phyloP scores from a whole-genome alignment of 805 yeast species.

The Danielia oregonensis region DNA sequence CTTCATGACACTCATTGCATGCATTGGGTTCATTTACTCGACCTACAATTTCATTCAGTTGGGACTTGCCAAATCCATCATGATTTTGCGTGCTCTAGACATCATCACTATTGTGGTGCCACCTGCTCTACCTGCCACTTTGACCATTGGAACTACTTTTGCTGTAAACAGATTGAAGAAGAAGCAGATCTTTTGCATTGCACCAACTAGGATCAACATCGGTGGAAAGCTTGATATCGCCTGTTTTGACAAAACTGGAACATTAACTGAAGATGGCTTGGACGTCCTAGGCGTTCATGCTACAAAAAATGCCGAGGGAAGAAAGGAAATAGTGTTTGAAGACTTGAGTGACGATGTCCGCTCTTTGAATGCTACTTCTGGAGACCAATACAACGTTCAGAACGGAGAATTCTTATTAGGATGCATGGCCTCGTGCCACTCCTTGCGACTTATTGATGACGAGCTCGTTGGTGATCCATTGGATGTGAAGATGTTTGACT shows the following conservation, averaged over 20 bases:
- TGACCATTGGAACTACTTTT: conserved; percentile 94
- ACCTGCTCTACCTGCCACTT: conserved; percentile 96
- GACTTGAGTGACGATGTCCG: conserved; percentile 18
- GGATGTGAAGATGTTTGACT: conserved; percentile 90
- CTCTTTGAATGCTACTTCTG: not conserved
- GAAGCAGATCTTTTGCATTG: conserved; percentile 76
- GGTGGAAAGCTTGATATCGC: conserved; percentile 90
- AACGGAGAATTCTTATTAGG: conserved; percentile 31
- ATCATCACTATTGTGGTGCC: conserved; percentile 96
- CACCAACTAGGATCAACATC: conserved; percentile 93
- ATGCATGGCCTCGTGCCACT: conserved; percentile 78
- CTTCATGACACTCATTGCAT: conserved; percentile 84
- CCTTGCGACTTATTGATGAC: conserved; percentile 72
- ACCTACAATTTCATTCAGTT: conserved; percentile 77
- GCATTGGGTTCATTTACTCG: conserved; percentile 77
- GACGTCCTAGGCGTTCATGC: conserved; percentile 68
- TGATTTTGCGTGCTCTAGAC: conserved; percentile 87
- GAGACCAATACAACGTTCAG: conserved; percentile 20
- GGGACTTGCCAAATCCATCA: conserved; percentile 64
- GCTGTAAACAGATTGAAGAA: conserved; percentile 71
- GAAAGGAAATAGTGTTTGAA: conserved; percentile 37
- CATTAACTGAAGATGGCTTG: conserved; percentile 93
- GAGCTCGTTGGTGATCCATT: conserved; percentile 91
- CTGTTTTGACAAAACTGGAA: conserved; percentile 97
- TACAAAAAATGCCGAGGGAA: conserved; percentile 35